These are phyloP conservation scores for Saccharum officinarum DNA, from an alignment of 176 grass and related monocot species.

Conservation along the genomic window DNA sequence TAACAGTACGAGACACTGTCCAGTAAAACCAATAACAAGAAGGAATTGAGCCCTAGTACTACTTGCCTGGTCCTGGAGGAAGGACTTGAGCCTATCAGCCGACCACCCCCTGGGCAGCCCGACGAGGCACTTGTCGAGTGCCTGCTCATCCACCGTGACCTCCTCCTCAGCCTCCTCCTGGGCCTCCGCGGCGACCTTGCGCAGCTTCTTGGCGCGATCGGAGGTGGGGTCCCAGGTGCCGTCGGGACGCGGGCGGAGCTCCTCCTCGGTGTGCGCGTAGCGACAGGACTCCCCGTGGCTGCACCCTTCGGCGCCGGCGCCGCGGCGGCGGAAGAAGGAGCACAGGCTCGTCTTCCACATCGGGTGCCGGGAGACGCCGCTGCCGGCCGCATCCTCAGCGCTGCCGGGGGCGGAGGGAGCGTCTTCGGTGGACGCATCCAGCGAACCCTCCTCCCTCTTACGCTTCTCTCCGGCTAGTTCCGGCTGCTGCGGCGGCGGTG, in stretches of 20 bases:
- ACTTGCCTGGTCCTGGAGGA: conserved; percentile 73
- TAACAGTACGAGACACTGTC: not conserved
- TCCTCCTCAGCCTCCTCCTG: conserved; percentile 29
- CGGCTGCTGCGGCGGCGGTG: not conserved
- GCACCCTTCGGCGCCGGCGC: conserved; percentile 45
- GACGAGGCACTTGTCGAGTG: conserved; percentile 81
- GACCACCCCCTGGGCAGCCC: conserved; percentile 70
- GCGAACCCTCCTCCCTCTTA: conserved; percentile 51
- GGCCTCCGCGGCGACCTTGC: conserved; percentile 22
- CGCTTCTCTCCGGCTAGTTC: conserved; percentile 58
- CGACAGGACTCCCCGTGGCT: conserved; percentile 81
- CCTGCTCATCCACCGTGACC: conserved; percentile 47
- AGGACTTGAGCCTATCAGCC: conserved; percentile 59
- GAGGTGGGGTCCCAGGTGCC: conserved; percentile 91
- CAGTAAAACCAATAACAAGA: not conserved
- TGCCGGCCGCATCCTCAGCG: not conserved
- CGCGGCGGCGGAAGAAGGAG: conserved; percentile 67
- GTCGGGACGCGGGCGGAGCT: conserved; percentile 79
- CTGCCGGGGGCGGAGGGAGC: not conserved
- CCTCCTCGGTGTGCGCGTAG: conserved; percentile 86
- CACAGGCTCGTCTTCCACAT: conserved; percentile 95
- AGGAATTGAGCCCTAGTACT: not conserved
- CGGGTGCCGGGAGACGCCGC: conserved; percentile 18
- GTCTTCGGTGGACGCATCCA: not conserved
- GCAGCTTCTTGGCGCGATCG: conserved; percentile 59